Evolutionary conservation across 2,329 filamentous ascomycete genomes (phyloP), one percentile per base, ranked within the genome.

Genomic region (Cordyceps javanica): DNA sequence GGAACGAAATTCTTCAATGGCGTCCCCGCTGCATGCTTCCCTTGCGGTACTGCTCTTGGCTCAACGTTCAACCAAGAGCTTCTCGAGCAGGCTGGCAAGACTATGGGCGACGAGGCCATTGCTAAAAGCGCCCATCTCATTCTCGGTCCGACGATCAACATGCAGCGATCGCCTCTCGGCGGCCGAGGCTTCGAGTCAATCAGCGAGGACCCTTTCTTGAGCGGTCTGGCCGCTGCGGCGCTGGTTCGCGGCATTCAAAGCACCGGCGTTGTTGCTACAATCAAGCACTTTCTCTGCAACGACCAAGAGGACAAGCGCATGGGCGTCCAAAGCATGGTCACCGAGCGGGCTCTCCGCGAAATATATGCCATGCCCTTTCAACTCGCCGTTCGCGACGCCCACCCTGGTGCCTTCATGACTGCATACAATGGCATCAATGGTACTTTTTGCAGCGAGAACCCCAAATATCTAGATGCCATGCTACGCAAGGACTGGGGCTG

Each of bases 1-100:
- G 86, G 86, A 52, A 84, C 81, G 48, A 83, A 81, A 63, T 88
- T 87, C 75, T 88, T 89, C 71, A 82, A 85, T 62, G 83, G 85
- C 54, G 72, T 78, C 32, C 76, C 75, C 25, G 79, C 82, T 1
- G 82, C 82, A n/a, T 85, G 82, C 64, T 79, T 86, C 62, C 82
- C 82, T 11, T 84, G 82, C 60, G 81, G 81, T 23, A 82, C 81
- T 0, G 78, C 74, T 1, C 73, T 86, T 6, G 82, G 79, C 28
- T 75, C 82, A 5, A 85, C 82, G 25, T 86, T 81, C 66, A 82
- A 86, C 67, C 69, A 72, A 30, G 68, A 75, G 6, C 75, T 85
- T 10, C 73, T 84, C 2, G 72, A 78, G 48, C 70, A 77, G 63
- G 75, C 78, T 19, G 81, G 81, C 34, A 70, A 67, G 61, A 74